Conservation (phyloP, 2,329 filamentous ascomycete species). For the Trichoderma sp. region DNA sequence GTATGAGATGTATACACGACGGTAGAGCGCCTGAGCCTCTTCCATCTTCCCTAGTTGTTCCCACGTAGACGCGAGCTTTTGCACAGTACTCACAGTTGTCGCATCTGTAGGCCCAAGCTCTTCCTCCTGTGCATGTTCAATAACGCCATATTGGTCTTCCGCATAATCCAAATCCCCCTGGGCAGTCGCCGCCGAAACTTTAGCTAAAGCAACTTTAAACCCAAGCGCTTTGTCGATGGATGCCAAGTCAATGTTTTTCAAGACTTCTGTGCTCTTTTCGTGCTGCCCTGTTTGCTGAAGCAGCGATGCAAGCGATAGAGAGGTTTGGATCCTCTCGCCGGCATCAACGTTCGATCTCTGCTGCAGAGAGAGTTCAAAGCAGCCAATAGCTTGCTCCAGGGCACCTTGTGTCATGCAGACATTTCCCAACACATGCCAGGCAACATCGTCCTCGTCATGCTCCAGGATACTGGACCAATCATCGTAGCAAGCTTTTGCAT, state of each 20-base stretch:
- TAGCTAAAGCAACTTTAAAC: constrained; percentile 35
- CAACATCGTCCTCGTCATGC: constrained; percentile 41
- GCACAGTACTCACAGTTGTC: constrained; percentile 35
- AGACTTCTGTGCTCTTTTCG: constrained; percentile 32
- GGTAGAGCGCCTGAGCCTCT: constrained; percentile 35
- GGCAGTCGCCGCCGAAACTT: constrained; percentile 33
- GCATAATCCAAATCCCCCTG: constrained; percentile 33
- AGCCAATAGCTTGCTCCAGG: constrained; percentile 35
- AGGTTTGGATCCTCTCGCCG: constrained; percentile 33
- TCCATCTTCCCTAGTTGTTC: constrained; percentile 34
- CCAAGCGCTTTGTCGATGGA: constrained; percentile 35
- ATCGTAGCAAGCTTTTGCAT: constrained; percentile 37
- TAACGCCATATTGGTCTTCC: constrained; percentile 32
- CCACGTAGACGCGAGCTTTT: constrained; percentile 35
- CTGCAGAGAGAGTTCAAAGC: constrained; percentile 35
- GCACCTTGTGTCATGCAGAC: constrained; percentile 38
- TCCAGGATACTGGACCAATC: constrained; percentile 34
- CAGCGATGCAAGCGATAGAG: constrained; percentile 33
- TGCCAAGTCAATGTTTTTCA: constrained; percentile 32
- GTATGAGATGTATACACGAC: constrained; percentile 36
- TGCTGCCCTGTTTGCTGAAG: constrained; percentile 32
- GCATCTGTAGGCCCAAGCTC: constrained; percentile 34
- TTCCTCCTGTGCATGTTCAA: constrained; percentile 35
- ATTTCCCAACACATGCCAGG: constrained; percentile 43
- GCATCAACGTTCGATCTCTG: constrained; percentile 29